A percentile compares a stretch with the other conserved stretches of the same genome.
Evolutionary conservation across 1,139 yeast species (phyloP).

Genomic region (Diutina ranongensis): DNA sequence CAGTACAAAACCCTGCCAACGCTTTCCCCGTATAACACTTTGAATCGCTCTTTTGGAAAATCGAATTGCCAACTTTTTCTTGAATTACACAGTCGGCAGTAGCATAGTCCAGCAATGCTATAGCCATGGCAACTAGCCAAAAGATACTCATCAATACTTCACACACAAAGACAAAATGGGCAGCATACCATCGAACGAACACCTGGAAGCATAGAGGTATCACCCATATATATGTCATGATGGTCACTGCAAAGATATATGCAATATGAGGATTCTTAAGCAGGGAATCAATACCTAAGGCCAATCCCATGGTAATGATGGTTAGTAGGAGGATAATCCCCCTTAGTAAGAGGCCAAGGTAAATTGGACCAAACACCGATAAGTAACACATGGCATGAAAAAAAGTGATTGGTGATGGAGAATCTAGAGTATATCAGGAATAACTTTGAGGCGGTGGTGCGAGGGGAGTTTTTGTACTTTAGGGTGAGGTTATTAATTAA

Average conservation of each 20-base stretch:
- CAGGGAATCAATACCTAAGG: neutral
- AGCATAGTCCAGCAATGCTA: neutral
- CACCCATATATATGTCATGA: constrained; percentile 4
- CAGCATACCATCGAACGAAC: constrained; percentile 1
- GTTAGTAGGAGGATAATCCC: neutral
- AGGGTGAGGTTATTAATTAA: too few species aligned
- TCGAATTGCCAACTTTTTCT: neutral
- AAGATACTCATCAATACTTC: neutral
- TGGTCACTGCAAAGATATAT: neutral
- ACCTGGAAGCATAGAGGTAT: neutral
- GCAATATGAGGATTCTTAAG: constrained; percentile 1
- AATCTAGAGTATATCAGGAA: neutral
- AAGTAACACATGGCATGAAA: neutral
- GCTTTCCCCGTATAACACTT: constrained; percentile 1
- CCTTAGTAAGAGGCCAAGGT: neutral
- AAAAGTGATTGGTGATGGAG: neutral
- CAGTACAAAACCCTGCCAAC: neutral
- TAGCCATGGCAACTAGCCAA: constrained; percentile 4
- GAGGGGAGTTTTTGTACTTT: too few species aligned
- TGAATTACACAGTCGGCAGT: neutral
- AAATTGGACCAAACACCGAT: neutral
- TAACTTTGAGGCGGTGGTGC: neutral
- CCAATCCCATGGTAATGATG: constrained; percentile 4
- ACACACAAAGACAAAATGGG: constrained; percentile 1
- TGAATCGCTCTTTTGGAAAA: neutral